Evolutionary conservation across 495 filamentous ascomycete genomes (phyloP), one percentile per base, ranked within the genome.

Genomic region (Pyrenopolyporus hunteri): DNA sequence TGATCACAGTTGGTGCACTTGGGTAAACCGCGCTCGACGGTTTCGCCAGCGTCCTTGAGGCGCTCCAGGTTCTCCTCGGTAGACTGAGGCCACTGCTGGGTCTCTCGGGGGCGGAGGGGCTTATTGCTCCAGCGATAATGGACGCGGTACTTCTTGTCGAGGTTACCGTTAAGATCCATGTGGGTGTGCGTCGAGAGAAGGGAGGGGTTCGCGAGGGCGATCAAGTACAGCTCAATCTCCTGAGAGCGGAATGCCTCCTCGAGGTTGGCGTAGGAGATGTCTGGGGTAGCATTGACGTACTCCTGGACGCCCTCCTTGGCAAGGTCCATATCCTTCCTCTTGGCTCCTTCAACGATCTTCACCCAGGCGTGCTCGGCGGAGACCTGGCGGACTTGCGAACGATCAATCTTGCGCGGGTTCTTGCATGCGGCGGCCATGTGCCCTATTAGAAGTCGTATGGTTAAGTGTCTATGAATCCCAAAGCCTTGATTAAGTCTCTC

Each of bases 151-250:
- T 88, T 88, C 68, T 87, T 85, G 66, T 89, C 83, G 1, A 87
- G 69, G 52, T 91, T 87, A 16, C 94, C 94, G 61, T 96, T 88
- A 6, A 96, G 80, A 57, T 94, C 86, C 74, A 97, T 90, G 57
- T 89, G 83, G 52, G 85, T 93, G 60, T 89, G 81, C 3, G 86
- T 87, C 11, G 78, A 66, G 0, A 78, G 70, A 5, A 87, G 55
- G 29, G 84, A 78, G 9, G 81, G 77, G 56, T 87, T 81, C 83
- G 90, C 87, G 55, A 89, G 73, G 14, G 88, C 92, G 66, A 97
- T 92, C 28, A 97, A 74, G 71, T 87, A 87, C 22, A 91, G 67
- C 2, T 78, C 77, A 57, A 91, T 78, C 0, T 79, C 71, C 16
- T 90, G 81, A 0, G 64, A 60, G 10, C 90, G 89, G 75, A 98